A percentile compares a stretch with the other conserved stretches of the same genome.
These are phyloP conservation scores for Pythium oligandrum DNA, from an alignment of 352 stramenopile genomes.

Conservation along the genomic window DNA sequence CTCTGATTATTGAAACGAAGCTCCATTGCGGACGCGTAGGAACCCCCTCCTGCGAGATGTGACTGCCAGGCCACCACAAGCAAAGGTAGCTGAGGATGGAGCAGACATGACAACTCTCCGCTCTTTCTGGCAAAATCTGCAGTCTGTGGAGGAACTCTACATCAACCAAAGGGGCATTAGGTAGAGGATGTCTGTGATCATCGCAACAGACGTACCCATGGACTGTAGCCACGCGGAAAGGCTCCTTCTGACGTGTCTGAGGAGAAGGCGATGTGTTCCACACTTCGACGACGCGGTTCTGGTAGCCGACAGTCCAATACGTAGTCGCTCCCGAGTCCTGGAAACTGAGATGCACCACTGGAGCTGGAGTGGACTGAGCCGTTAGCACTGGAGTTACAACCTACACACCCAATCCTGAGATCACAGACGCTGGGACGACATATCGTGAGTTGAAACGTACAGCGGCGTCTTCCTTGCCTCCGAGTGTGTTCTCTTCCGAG, in stretches of 20 bases:
- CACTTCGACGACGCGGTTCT: conserved; percentile 54
- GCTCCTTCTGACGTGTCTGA: conserved; percentile 17
- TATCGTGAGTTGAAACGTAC: background rate
- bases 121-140: conserved; percentile 48
- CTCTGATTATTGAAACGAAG: conserved; percentile 5
- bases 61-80: conserved; percentile 42
- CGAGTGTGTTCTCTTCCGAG: conserved; percentile 31
- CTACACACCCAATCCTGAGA: background rate
- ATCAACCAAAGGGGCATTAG: background rate
- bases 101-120: conserved; percentile 33
- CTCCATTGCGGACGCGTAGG: conserved; percentile 4
- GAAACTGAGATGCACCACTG: conserved; percentile 45
- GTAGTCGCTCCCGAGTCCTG: conserved; percentile 11
- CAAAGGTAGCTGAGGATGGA: conserved; percentile 40
- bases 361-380: conserved; percentile 29
- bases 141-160: conserved; percentile 33
- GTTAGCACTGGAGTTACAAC: conserved; percentile 26
- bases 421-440: no score
- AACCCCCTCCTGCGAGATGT: conserved; percentile 6
- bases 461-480: conserved; percentile 28
- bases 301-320: conserved; percentile 42
- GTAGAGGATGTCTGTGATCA: no score
- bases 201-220: conserved; percentile 21
- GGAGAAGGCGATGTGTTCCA: conserved; percentile 23
- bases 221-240: conserved; percentile 22